A percentile compares a stretch with the other conserved stretches of the same genome.
phyloP scores from a whole-genome alignment of 2,329 filamentous ascomycete species.

The Penicillium glabrum region DNA sequence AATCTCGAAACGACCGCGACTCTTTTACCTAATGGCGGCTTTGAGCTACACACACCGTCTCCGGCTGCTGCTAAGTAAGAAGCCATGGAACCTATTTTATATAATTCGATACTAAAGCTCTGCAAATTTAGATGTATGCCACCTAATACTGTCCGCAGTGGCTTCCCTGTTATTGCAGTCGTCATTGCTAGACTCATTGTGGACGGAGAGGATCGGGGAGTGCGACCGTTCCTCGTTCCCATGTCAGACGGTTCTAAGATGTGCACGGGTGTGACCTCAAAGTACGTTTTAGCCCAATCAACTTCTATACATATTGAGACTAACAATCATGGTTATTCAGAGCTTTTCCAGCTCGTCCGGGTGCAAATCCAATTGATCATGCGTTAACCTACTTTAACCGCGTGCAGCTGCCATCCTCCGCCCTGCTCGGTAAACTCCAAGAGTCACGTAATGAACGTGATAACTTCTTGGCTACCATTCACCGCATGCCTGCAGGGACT shows the following conservation, averaged over 20 bases:
- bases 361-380: slow-evolving; percentile 17
- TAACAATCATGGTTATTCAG: not conserved
- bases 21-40: slow-evolving; percentile 32
- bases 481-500: slow-evolving; percentile 17
- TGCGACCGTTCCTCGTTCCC: slow-evolving; percentile 21
- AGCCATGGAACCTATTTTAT: slow-evolving; percentile 13
- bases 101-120: not conserved
- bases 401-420: slow-evolving; percentile 17
- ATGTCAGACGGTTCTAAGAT: slow-evolving; percentile 21
- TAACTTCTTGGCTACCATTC: slow-evolving; percentile 9
- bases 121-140: slow-evolving; percentile 20
- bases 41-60: slow-evolving; percentile 35
- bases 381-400: slow-evolving; percentile 20
- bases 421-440: slow-evolving; percentile 18
- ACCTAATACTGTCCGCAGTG: slow-evolving; percentile 13
- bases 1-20: slow-evolving; percentile 43
- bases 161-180: slow-evolving; percentile 16
- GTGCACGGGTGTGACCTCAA: slow-evolving; percentile 11
- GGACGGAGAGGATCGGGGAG: slow-evolving; percentile 15
- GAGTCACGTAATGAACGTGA: slow-evolving; percentile 9
- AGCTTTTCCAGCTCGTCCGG: slow-evolving; percentile 3
- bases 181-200: slow-evolving; percentile 23
- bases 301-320: not conserved
- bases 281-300: not conserved
- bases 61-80: slow-evolving; percentile 32